Evolutionary conservation across 495 filamentous ascomycete genomes (phyloP), one percentile per base, ranked within the genome.

Genomic region (Sporormia fimetaria): DNA sequence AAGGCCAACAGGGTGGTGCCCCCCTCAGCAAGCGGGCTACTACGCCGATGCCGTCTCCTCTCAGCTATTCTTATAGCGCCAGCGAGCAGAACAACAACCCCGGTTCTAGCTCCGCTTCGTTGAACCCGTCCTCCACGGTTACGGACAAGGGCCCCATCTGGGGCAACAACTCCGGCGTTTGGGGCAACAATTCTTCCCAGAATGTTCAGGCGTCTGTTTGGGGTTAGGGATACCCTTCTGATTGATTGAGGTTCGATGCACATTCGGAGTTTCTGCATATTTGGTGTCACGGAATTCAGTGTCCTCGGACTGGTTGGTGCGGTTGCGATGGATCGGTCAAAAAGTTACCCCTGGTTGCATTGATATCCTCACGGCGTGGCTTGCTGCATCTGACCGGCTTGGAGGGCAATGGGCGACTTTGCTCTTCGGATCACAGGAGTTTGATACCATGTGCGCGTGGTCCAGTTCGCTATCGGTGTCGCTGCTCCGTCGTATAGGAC

Each of bases 11-110:
- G 0, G 40, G 61, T 8, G 88, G 86, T 58, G 67, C 78, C 10
- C 72, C 71, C 11, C 59, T 87, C 51, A 83, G 73, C 67, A 94
- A 92, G 70, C 81, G 86, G 18, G 80, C 86, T 1, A 93, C 81
- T 3, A 92, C 87, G 11, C 87, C 90, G 38, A 70, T 95, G 15
- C 83, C 86, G 16, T 94, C 87, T 21, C 87, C 90, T 3, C 62
- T 96, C 24, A 81, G 76, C 61, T 87, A 86, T 78, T 83, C 11
- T 83, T 86, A 49, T 56, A 77, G 71, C 6, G 55, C 69, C 17
- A 61, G 62, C 40, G 76, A 81, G 37, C 58, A 63, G 29, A 48
- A 44, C 33, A 63, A 57, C 25, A 56, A 54, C 15, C 51, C 49
- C 9, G 47, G 49, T 4, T 75, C 73, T 32, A 65, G 68, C 7